Base-by-base conservation (phyloP, 2,329 filamentous ascomycete genomes). In the Rutstroemia sydowiana region DNA sequence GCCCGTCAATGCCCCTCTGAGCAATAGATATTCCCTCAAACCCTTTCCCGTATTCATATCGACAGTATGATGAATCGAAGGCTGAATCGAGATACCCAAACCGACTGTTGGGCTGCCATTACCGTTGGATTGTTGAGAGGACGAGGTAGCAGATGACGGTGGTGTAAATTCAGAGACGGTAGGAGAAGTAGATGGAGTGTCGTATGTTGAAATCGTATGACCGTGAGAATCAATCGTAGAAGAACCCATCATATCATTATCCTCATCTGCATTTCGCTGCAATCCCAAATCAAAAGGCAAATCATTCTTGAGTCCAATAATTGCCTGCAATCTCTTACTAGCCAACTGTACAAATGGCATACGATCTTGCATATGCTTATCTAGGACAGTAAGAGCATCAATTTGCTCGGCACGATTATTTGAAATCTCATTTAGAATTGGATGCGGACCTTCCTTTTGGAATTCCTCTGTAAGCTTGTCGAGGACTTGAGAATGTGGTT, bases 1-100 rank as follows among this genome's bases (percentile, higher is more conserved):
- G 37, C 37, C 37, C 1, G 40, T 41, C 3, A 60, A 54, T 42
- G 52, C 51, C 1, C 58, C 59, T n/a, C 56, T 55, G 10, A 34
- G 26, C 16, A 62, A n/a, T 5, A 66, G 44, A 43, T 57, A 65
- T 31, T 60, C 55, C 41, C 63, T 47, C 26, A 65, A 46, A 20
- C 64, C 63, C 16, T 56, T 53, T 1, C 64, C 64, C 1, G 60
- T 65, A 2, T 8, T 14, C 20, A 11, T 5, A 42, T 26, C 18
- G 23, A 42, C 20, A 42, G 18, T 18, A 3, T 8, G n/a, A 8
- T 16, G 34, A 14, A 37, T 37, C n/a, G 34, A 37, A 10, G 8
- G 14, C n/a, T n/a, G n/a, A n/a, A n/a, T n/a, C n/a, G n/a, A n/a
- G n/a, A n/a, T n/a, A n/a, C n/a, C n/a, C n/a, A n/a, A n/a, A n/a